Evolutionary conservation across 345 rosid species (phyloP).

Genomic region (Mercurialis annua): DNA sequence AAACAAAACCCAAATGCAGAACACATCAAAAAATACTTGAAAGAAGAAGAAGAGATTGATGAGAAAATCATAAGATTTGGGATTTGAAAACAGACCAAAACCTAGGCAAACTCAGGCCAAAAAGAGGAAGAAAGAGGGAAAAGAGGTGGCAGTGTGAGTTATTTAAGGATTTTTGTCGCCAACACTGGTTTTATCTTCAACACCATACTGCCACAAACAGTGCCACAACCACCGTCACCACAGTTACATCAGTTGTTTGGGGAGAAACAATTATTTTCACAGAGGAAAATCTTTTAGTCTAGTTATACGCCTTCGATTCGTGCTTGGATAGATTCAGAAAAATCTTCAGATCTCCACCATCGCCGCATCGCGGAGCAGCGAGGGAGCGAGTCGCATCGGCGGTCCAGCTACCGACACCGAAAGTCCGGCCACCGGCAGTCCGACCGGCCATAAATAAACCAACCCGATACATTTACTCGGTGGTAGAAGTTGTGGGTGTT

Average conservation of each 20-base stretch:
- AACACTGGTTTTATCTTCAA: conserved; percentile 56
- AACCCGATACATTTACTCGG: too few relatives aligned
- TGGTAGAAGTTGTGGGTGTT: too few relatives aligned
- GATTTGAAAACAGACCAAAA: too few relatives aligned
- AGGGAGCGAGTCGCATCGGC: too few relatives aligned
- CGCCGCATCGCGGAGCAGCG: too few relatives aligned
- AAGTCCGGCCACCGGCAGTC: too few relatives aligned
- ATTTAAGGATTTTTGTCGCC: conserved; percentile 28
- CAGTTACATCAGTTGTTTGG: conserved; percentile 44
- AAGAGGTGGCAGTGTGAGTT: conserved; percentile 27
- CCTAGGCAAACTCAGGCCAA: background rate
- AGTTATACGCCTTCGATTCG: conserved; percentile 70
- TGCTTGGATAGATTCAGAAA: conserved; percentile 73
- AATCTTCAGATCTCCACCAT: conserved; percentile 41
- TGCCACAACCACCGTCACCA: conserved; percentile 14
- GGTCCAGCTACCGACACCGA: too few relatives aligned
- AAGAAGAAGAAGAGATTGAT: conserved; percentile 2
- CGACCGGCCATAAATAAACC: too few relatives aligned
- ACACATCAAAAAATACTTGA: conserved; percentile 1
- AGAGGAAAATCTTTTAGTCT: conserved; percentile 99
- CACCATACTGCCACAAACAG: conserved; percentile 32
- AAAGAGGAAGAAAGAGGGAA: too few relatives aligned
- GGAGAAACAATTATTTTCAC: conserved; percentile 62
- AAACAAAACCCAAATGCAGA: background rate
- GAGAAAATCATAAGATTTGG: background rate